Evolutionary conservation across 306 rosid genomes (phyloP).

Genomic region (Pyrus communis): DNA sequence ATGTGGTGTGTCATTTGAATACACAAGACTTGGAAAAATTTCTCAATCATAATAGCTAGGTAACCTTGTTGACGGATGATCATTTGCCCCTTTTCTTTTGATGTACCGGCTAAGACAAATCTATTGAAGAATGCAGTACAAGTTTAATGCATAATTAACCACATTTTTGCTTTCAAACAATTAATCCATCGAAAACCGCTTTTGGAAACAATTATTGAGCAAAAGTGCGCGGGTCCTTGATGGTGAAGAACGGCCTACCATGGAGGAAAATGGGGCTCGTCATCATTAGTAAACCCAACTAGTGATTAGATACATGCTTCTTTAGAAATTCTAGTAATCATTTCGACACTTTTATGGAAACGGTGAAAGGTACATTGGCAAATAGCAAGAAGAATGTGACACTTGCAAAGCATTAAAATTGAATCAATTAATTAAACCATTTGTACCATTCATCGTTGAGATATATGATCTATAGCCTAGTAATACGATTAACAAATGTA

Average conservation of each 20-base stretch:
- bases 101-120: background rate
- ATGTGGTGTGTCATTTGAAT: no score
- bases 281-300: constrained; percentile 28
- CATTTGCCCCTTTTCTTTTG: background rate
- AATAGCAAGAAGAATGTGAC: background rate
- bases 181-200: background rate
- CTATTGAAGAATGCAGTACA: background rate
- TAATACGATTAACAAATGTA: background rate
- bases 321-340: constrained; percentile 11
- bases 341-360: constrained; percentile 1
- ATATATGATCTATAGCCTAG: background rate
- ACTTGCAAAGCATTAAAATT: background rate
- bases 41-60: background rate
- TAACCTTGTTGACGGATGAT: background rate
- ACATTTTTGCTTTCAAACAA: background rate
- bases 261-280: constrained; percentile 24
- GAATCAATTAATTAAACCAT: background rate
- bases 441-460: background rate
- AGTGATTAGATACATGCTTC: constrained; percentile 12
- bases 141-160: background rate
- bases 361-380: background rate
- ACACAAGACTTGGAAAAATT: no score
- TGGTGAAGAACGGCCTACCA: constrained; percentile 15
- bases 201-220: constrained; percentile 28
- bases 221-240: constrained; percentile 21